phyloP scores from a whole-genome alignment of 2,329 filamentous ascomycete species.

The Tolypocladium nubicola region DNA sequence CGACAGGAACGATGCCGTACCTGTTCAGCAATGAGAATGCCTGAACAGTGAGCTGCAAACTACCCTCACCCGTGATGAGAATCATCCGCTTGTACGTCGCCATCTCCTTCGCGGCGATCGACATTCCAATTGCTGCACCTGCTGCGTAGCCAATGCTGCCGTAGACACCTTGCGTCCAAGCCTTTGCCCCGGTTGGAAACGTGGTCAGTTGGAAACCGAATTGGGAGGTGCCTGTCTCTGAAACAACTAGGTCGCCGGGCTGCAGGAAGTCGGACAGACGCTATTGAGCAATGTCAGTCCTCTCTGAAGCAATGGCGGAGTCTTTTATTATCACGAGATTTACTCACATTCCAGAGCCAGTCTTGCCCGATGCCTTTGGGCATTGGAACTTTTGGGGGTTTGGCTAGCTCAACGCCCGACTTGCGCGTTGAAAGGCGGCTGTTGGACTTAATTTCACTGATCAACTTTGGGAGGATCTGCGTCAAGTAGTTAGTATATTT shows the following conservation, averaged over 20 bases:
- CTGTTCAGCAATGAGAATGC: background rate
- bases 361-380: background rate
- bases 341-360: background rate
- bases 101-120: conserved; percentile 10
- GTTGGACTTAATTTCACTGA: background rate
- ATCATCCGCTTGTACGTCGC: conserved; percentile 6
- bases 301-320: background rate
- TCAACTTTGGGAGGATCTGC: background rate
- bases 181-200: conserved; percentile 4
- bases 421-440: background rate
- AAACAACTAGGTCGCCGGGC: conserved; percentile 9
- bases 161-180: conserved; percentile 11
- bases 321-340: background rate
- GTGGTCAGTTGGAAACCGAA: conserved; percentile 4
- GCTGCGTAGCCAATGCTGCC: conserved; percentile 12
- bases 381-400: background rate
- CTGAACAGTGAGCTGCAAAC: background rate
- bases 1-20: background rate
- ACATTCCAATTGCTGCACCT: conserved; percentile 8
- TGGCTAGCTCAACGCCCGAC: background rate
- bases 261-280: conserved; percentile 1
- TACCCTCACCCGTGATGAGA: conserved; percentile 13
- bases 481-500: background rate
- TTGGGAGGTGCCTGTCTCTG: conserved; percentile 12
- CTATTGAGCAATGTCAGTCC: background rate